These are phyloP conservation scores for Diaporthe batatas DNA, from an alignment of 2,329 filamentous ascomycete species.

Conservation along the genomic window DNA sequence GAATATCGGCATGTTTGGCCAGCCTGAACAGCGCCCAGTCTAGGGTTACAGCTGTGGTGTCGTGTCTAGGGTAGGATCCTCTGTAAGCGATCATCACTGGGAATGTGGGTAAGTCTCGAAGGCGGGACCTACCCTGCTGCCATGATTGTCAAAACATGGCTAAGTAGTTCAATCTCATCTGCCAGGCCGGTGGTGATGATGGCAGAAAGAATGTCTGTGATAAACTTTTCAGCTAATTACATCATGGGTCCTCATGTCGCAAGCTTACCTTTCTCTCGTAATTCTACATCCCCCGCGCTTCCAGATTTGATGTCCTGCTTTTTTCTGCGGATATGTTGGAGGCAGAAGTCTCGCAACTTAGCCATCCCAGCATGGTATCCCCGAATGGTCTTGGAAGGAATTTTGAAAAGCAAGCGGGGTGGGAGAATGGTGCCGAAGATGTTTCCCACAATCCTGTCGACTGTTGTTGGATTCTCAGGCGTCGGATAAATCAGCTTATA, in stretches of 20 bases:
- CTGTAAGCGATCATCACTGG: not conserved
- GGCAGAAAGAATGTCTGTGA: constrained; percentile 2
- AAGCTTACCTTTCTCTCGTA: constrained; percentile 16
- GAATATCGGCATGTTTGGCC: not conserved
- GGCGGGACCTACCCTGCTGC: constrained; percentile 1
- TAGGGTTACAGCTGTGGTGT: not conserved
- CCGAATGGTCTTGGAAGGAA: constrained; percentile 2
- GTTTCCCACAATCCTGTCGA: not conserved
- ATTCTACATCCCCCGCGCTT: not conserved
- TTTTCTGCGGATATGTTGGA: not conserved
- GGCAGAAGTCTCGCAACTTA: not conserved
- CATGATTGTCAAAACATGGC: not conserved
- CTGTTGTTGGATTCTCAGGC: not conserved
- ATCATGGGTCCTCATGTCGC: not conserved
- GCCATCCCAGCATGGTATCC: constrained; percentile 2
- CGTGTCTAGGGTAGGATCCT: not conserved
- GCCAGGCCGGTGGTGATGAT: not conserved
- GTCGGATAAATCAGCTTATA: not conserved
- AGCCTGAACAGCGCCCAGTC: constrained; percentile 11
- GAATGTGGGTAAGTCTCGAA: not conserved
- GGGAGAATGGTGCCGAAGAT: not conserved
- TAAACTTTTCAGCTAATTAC: not conserved
- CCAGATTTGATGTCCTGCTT: constrained; percentile 12
- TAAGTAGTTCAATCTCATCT: not conserved
- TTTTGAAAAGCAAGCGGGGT: not conserved